Conservation (phyloP, 164 flowering plant species). For the Aristolochia fimbriata region DNA sequence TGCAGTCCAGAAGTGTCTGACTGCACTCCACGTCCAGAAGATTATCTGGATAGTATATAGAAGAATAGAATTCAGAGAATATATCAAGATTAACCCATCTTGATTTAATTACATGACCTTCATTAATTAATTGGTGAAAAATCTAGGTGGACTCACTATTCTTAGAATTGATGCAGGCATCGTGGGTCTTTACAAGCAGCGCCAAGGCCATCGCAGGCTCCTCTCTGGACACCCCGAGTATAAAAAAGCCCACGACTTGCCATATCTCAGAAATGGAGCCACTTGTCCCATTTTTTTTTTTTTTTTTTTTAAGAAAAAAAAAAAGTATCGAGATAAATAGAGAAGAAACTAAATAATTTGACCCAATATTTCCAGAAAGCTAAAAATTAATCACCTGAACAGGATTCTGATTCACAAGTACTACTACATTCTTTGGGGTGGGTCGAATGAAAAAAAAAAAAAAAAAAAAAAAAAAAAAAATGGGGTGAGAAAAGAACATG, state of each 20-base stretch:
- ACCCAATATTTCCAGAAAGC: background rate
- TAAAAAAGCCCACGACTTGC: slow-evolving; percentile 90
- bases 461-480: background rate
- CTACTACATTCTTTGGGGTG: slow-evolving; percentile 67
- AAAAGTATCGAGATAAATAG: too few species aligned
- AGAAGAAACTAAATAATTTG: too few species aligned
- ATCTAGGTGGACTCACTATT: slow-evolving; percentile 57
- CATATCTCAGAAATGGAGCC: slow-evolving; percentile 88
- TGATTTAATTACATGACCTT: too few species aligned
- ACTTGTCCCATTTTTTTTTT: too few species aligned
- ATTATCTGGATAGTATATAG: slow-evolving; percentile 32
- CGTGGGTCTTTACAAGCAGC: slow-evolving; percentile 86
- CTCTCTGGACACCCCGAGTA: slow-evolving; percentile 92
- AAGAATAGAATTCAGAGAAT: background rate
- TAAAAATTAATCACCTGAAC: slow-evolving; percentile 40
- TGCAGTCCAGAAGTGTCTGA: slow-evolving; percentile 49
- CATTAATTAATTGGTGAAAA: too few species aligned
- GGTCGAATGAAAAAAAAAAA: background rate
- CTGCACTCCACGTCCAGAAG: slow-evolving; percentile 70
- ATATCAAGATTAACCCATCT: background rate
- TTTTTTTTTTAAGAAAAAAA: background rate
- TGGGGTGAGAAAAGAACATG: background rate
- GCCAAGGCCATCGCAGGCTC: slow-evolving; percentile 88
- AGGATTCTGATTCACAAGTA: slow-evolving; percentile 74
- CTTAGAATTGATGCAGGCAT: slow-evolving; percentile 58